Evolutionary conservation across 2,329 filamentous ascomycete genomes (phyloP), one percentile per base, ranked within the genome.

Genomic region (Fusarium falciforme): DNA sequence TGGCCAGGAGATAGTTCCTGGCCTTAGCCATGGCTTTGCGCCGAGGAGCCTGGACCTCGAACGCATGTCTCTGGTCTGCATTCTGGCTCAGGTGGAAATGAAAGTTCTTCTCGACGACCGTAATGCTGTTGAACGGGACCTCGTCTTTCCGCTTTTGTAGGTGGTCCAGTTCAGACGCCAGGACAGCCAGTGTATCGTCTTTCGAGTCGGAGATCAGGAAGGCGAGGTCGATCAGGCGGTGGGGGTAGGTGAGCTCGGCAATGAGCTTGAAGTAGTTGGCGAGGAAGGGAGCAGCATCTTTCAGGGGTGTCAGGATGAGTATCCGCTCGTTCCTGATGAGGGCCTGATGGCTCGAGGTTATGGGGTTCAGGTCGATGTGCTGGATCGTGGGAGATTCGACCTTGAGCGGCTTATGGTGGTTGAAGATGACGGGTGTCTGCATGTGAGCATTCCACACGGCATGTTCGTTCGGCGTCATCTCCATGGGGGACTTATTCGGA

Each of bases 241-340:
- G 96, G 14, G 96, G 96, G 81, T 99, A 99, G 5, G 94, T 95
- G 75, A 99, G 89, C 82, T 96, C 91, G 71, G 93, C 91, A 77
- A 99, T 87, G 44, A 99, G 92, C 82, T 98, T 95, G 82, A 99
- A 98, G 85, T 98, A 96, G 83, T 96, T 95, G 69, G 91, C 89
- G 64, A 99, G 88, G 82, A 94, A 94, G 14, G 87, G 87, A 11
- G 94, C 90, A 67, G 96, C 96, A 83, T 99, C 95, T 83, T 96
- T 94, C 62, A 99, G 88, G 27, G 96, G 96, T 0, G 96, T 98
- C 74, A 98, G 89, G 81, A 99, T 94, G 64, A 99, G 91, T 61
- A 99, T 89, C 62, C 93, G 92, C 86, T 99, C 96, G 80, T 93
- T 89, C 83, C 97, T 98, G 77, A 88, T 84, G 61, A 93, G 83